Conservation (phyloP, 805 yeast species). For the Gaillardinia entomophila region DNA sequence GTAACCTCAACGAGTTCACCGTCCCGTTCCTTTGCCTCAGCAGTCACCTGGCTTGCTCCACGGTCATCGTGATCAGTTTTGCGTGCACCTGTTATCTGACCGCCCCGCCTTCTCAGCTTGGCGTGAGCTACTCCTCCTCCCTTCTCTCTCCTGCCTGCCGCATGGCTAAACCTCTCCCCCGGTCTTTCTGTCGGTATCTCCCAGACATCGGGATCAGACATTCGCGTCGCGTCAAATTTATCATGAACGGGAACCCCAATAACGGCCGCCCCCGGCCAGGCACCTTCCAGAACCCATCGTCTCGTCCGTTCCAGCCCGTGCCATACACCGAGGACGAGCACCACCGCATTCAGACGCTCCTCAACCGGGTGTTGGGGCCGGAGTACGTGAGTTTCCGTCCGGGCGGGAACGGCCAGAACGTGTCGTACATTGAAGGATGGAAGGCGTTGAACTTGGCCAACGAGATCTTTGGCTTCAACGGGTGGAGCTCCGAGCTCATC, state of each 20-base stretch:
- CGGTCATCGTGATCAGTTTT: no score
- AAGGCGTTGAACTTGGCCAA: slow-evolving; percentile 75
- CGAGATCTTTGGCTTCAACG: slow-evolving; percentile 76
- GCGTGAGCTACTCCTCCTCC: no score
- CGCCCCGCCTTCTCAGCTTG: no score
- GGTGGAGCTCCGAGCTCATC: slow-evolving; percentile 74
- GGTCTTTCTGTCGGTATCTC: no score
- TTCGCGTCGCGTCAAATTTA: background rate
- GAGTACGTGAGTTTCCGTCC: slow-evolving; percentile 72
- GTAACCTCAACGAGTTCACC: no score
- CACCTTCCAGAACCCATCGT: background rate
- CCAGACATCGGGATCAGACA: no score
- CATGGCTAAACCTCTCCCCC: no score
- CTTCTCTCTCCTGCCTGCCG: no score
- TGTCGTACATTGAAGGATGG: slow-evolving; percentile 81
- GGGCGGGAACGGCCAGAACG: slow-evolving; percentile 65
- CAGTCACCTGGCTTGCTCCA: no score
- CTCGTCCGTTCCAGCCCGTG: slow-evolving; percentile 8
- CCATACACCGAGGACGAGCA: slow-evolving; percentile 29
- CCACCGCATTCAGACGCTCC: slow-evolving; percentile 24
- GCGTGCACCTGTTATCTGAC: no score
- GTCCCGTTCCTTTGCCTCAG: no score
- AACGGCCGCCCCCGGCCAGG: background rate
- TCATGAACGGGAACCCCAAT: background rate
- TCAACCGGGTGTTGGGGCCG: slow-evolving; percentile 54